These are phyloP conservation scores for Pyrus hybrid DNA, from an alignment of 331 rosid genomes.

Conservation along the genomic window DNA sequence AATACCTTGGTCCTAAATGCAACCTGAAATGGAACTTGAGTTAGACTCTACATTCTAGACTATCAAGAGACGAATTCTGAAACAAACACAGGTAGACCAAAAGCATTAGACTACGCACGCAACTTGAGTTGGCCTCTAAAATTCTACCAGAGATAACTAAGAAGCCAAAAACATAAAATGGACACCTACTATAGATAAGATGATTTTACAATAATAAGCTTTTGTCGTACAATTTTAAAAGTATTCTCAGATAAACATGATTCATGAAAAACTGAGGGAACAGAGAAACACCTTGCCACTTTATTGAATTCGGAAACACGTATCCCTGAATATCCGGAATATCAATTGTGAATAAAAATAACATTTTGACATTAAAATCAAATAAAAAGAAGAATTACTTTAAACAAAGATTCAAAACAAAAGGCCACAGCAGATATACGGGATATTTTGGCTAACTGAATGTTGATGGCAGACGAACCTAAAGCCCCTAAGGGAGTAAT, in stretches of 20 bases:
- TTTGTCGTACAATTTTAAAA: not conserved
- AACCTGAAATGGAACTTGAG: slow-evolving; percentile 43
- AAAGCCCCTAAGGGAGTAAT: not conserved
- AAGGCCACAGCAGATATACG: not conserved
- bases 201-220: not conserved
- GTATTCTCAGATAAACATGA: not conserved
- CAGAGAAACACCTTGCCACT: not conserved
- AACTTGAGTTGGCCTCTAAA: not conserved
- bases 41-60: not conserved
- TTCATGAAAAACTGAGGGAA: too few species aligned
- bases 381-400: too few species aligned
- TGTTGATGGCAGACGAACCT: not conserved
- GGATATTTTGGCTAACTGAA: not conserved
- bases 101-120: not conserved
- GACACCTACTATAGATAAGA: too few species aligned
- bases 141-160: not conserved
- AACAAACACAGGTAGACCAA: too few species aligned
- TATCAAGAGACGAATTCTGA: not conserved
- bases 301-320: not conserved
- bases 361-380: too few species aligned
- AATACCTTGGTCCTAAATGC: slow-evolving; percentile 92
- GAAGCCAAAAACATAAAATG: too few species aligned
- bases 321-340: not conserved
- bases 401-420: not conserved
- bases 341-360: not conserved